Conservation (phyloP, 2,329 filamentous ascomycete species). For the Macrophomina tecta region DNA sequence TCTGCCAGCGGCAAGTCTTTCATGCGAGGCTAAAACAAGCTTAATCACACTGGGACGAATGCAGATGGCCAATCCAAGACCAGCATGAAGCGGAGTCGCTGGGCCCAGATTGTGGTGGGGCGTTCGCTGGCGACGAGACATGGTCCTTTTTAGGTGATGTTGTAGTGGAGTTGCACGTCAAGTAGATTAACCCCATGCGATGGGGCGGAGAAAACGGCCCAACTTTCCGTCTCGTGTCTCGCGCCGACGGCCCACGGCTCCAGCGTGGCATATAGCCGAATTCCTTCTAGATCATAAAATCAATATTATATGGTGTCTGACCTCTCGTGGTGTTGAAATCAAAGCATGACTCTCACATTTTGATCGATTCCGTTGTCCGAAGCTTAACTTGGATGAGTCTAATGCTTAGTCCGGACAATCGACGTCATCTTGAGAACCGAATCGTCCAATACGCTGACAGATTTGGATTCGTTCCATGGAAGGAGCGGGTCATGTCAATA, state of each 20-base stretch:
- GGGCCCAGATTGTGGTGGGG: not conserved
- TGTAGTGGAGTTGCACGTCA: slow-evolving; percentile 8
- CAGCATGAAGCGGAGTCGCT: not conserved
- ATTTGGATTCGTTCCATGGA: not conserved
- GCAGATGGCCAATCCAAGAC: not conserved
- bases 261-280: not conserved
- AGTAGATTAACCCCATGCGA: slow-evolving; percentile 14
- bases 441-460: not conserved
- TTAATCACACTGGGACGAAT: slow-evolving; percentile 8
- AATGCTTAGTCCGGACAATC: not conserved
- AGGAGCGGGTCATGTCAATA: not conserved
- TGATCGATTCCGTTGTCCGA: not conserved
- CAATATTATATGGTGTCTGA: not conserved
- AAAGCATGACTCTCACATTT: not conserved
- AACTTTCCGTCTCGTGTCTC: slow-evolving; percentile 18
- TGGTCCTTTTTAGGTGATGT: not conserved
- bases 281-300: not conserved
- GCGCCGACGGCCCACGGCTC: slow-evolving; percentile 14
- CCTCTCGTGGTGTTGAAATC: too few relatives aligned
- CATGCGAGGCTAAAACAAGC: slow-evolving; percentile 18
- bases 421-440: not conserved
- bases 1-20: not conserved
- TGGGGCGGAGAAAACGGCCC: slow-evolving; percentile 20
- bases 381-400: not conserved
- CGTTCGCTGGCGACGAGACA: not conserved